Percentiles rank a stretch among this genome's conserved stretches.
Evolutionary conservation across 805 yeast genomes (phyloP).

Genomic region (Candida nanaspora): DNA sequence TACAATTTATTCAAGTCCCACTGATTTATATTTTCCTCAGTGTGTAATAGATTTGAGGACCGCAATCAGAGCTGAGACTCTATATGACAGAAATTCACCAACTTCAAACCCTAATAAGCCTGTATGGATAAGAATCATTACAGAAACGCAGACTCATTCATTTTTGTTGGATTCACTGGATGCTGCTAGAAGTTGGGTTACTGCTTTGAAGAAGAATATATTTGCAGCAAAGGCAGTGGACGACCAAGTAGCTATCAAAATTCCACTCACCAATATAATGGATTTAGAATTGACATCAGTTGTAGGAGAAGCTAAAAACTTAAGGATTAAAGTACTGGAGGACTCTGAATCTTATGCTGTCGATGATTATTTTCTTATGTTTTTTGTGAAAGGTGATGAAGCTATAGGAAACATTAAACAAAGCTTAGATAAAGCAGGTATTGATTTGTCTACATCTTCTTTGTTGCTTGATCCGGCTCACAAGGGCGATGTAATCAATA

Average conservation of each 20-base stretch:
- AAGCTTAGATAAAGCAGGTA: constrained; percentile 28
- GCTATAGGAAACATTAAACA: constrained; percentile 34
- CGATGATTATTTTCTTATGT: constrained; percentile 67
- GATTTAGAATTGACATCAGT: constrained; percentile 52
- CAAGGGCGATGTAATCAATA: background rate
- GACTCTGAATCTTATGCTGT: constrained; percentile 43
- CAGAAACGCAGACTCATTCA: constrained; percentile 49
- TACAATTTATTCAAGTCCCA: constrained; percentile 59
- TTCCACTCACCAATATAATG: constrained; percentile 64
- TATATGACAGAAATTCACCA: constrained; percentile 20
- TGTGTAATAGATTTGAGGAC: constrained; percentile 65
- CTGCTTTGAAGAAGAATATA: constrained; percentile 63
- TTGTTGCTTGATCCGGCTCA: background rate
- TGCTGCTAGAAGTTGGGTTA: constrained; percentile 78
- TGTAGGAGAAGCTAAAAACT: constrained; percentile 47
- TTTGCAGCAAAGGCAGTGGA: constrained; percentile 67
- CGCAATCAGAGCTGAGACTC: constrained; percentile 54
- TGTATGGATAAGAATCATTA: constrained; percentile 50
- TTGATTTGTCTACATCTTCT: constrained; percentile 5
- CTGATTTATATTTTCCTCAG: constrained; percentile 80
- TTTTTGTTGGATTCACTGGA: constrained; percentile 69
- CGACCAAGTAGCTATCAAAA: constrained; percentile 66
- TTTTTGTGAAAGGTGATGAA: constrained; percentile 45
- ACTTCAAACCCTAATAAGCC: constrained; percentile 17
- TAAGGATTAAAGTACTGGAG: constrained; percentile 57